A percentile compares a stretch with the other conserved stretches of the same genome.
Conservation (phyloP, 768 basidiomycete species). For the Psilocybe cyanescens region DNA sequence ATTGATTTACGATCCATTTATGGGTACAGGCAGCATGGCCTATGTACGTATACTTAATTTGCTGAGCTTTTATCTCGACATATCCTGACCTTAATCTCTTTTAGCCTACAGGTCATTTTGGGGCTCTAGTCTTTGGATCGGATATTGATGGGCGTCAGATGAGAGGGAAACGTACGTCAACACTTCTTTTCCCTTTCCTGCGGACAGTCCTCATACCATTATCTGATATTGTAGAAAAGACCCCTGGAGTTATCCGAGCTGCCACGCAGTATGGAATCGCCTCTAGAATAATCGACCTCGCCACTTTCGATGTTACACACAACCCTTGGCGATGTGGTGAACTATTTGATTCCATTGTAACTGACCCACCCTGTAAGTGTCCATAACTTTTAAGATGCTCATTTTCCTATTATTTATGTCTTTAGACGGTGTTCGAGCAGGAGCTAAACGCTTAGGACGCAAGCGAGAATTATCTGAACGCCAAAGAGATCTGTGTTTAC, state of each 20-base stretch:
- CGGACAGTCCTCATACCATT: neutral
- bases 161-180: constrained; percentile 79
- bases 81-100: neutral
- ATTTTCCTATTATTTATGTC: neutral
- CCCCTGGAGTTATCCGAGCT: constrained; percentile 78
- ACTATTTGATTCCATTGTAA: constrained; percentile 92
- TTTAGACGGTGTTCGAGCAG: constrained; percentile 89
- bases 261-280: constrained; percentile 84
- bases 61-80: neutral
- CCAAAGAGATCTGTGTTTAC: constrained; percentile 39
- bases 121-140: constrained; percentile 85
- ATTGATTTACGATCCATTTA: constrained; percentile 94
- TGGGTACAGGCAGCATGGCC: constrained; percentile 90
- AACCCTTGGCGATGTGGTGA: constrained; percentile 90
- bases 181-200: neutral
- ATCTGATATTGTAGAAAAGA: constrained; percentile 31
- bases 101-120: constrained; percentile 89
- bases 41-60: constrained; percentile 55
- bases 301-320: constrained; percentile 91
- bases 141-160: constrained; percentile 98
- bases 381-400: neutral
- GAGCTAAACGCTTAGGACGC: constrained; percentile 80
- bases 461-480: constrained; percentile 51
- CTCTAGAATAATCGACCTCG: constrained; percentile 76
- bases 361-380: constrained; percentile 88